Evolutionary conservation across 1,284 basidiomycete genomes (phyloP).

Genomic region (Hypsizygus ulmarius): DNA sequence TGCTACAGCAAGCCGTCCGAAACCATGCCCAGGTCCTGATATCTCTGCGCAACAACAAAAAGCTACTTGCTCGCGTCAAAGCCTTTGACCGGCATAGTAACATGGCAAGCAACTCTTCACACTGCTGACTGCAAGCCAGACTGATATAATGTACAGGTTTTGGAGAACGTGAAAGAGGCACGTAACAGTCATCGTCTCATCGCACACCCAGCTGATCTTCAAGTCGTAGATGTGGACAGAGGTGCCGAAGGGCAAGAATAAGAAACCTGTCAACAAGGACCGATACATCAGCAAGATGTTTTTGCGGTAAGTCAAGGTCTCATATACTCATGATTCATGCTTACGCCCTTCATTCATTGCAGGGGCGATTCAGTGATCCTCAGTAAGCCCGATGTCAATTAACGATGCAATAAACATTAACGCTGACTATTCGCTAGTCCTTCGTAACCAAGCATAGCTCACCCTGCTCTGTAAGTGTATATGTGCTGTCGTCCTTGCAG

Average conservation of each 20-base stretch:
- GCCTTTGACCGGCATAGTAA: slow-evolving; percentile 99
- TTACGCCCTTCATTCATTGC: slow-evolving; percentile 19
- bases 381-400: slow-evolving; percentile 53
- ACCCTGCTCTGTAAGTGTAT: not conserved
- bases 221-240: slow-evolving; percentile 94
- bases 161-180: slow-evolving; percentile 97
- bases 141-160: slow-evolving; percentile 52
- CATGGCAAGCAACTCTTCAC: slow-evolving; percentile 67
- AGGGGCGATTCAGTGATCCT: slow-evolving; percentile 95
- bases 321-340: slow-evolving; percentile 14
- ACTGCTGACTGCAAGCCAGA: not conserved
- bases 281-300: slow-evolving; percentile 99
- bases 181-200: slow-evolving; percentile 17
- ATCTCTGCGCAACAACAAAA: slow-evolving; percentile 98
- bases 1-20: slow-evolving; percentile 95
- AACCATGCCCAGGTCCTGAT: slow-evolving; percentile 98
- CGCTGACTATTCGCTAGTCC: slow-evolving; percentile 46
- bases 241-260: slow-evolving; percentile 95
- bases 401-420: slow-evolving; percentile 1
- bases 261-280: slow-evolving; percentile 98
- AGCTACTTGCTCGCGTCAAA: slow-evolving; percentile 95
- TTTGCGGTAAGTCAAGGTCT: slow-evolving; percentile 55
- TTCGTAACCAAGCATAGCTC: slow-evolving; percentile 78
- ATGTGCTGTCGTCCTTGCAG: not conserved
- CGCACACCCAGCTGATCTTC: not conserved